These are phyloP conservation scores for Termitomyces sp. DNA, from an alignment of 768 basidiomycete genomes.

Conservation along the genomic window DNA sequence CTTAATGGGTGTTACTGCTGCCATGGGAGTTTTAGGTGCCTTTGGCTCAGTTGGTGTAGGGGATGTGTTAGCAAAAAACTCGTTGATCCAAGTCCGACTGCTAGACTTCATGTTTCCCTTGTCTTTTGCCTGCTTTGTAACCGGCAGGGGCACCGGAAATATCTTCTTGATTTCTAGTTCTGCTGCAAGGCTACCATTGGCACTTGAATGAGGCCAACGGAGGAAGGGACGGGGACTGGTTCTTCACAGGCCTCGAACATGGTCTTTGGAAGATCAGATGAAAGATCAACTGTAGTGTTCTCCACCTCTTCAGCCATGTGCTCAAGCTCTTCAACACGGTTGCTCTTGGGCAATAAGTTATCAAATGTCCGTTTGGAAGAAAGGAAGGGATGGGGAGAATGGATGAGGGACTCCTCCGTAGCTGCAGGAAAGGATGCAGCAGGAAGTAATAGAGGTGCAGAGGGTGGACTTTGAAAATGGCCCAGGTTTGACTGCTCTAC, in stretches of 20 bases:
- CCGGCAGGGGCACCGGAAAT: slow-evolving; percentile 55
- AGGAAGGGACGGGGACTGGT: background rate
- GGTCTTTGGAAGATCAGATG: slow-evolving; percentile 31
- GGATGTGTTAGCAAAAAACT: slow-evolving; percentile 15
- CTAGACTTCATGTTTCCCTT: slow-evolving; percentile 7
- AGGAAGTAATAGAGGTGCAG: background rate
- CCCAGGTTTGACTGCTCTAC: background rate
- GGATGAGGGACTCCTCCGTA: slow-evolving; percentile 34
- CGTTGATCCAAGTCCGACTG: slow-evolving; percentile 26
- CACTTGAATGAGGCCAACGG: background rate
- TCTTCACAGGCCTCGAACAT: background rate
- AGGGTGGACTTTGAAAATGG: slow-evolving; percentile 4
- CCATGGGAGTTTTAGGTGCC: slow-evolving; percentile 51
- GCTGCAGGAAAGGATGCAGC: background rate
- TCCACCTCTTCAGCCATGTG: slow-evolving; percentile 64
- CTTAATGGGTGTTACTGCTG: slow-evolving; percentile 35
- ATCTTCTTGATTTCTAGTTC: slow-evolving; percentile 46
- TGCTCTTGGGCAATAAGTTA: slow-evolving; percentile 41
- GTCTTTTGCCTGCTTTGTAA: slow-evolving; percentile 34
- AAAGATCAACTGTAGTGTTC: slow-evolving; percentile 32
- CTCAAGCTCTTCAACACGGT: slow-evolving; percentile 68
- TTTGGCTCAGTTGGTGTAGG: background rate
- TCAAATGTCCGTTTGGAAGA: slow-evolving; percentile 61
- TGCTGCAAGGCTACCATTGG: background rate
- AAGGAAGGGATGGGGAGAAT: slow-evolving; percentile 66